Base-by-base conservation (phyloP, 768 basidiomycete species). In the Lactarius psammicola region DNA sequence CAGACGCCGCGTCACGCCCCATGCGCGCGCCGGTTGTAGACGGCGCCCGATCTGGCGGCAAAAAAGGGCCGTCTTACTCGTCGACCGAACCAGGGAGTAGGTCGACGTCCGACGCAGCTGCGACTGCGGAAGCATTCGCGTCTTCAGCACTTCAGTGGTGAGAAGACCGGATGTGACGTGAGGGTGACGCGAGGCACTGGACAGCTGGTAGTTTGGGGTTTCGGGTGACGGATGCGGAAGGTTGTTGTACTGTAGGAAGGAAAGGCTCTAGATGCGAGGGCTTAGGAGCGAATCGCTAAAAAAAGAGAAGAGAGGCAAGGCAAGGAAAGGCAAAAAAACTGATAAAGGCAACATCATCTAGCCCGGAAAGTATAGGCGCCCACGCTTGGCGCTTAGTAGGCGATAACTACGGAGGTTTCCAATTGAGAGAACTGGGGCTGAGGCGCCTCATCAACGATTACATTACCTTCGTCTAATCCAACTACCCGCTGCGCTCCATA, bases 251-350 rank as follows among this genome's bases (percentile, higher is more conserved):
- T 5, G 20, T 44, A 20, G 42, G 42, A 44, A 44, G 9, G 42
- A 44, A 44, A 6, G 42, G 8, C 20, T 20, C 9, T n/a, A 44
- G 42, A 42, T 20, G 79, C n/a, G 70, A 74, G 13, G 75, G 73
- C 62, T 74, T 69, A 2, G 82, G 84, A 1, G 79, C 73, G 6
- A 78, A 72, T 60, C 79, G 78, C 84, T 87, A 69, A 38, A 38
- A 51, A 10, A 11, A 23, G 11, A 61, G 34, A 13, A 36, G 13
- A 13, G n/a, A n/a, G n/a, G n/a, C n/a, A n/a, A n/a, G n/a, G n/a
- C n/a, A n/a, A n/a, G n/a, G n/a, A n/a, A n/a, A n/a, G n/a, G n/a
- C n/a, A n/a, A n/a, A n/a, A n/a, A n/a, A n/a, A n/a, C 56, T 31
- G 20, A 53, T 18, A 59, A 15, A 6, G 3, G 33, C 31, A n/a